Percentiles rank a stretch among this genome's conserved stretches.
Evolutionary conservation across 139 green algal species (phyloP).

Genomic region (Yamagishiella unicocca): DNA sequence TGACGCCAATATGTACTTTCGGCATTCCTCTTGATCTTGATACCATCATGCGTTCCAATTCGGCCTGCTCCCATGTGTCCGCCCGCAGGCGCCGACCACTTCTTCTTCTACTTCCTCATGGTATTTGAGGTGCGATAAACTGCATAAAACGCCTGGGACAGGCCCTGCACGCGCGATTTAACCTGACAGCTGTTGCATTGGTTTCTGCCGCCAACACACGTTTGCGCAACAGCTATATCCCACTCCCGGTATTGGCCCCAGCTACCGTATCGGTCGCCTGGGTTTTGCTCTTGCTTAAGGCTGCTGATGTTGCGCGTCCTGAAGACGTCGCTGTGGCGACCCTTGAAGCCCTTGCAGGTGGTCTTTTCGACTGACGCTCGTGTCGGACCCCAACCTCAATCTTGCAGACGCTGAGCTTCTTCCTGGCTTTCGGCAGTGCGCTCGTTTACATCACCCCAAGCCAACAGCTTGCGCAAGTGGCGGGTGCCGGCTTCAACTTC

Average conservation of each 20-base stretch:
- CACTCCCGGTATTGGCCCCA: no score
- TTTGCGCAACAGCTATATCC: no score
- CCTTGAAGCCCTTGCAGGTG: background rate
- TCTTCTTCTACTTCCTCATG: slow-evolving; percentile 65
- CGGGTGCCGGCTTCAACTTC: slow-evolving; percentile 54
- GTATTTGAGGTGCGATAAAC: slow-evolving; percentile 6
- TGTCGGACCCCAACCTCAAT: background rate
- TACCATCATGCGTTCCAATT: no score
- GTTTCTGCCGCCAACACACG: no score
- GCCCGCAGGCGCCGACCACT: slow-evolving; percentile 15
- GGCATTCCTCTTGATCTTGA: no score
- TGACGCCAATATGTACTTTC: no score
- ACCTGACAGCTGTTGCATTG: no score
- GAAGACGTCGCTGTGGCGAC: background rate
- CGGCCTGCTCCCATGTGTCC: background rate
- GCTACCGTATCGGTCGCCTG: background rate
- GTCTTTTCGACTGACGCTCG: background rate
- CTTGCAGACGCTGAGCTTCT: slow-evolving; percentile 51
- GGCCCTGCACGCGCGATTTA: no score
- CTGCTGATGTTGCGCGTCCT: background rate
- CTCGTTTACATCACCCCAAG: slow-evolving; percentile 62
- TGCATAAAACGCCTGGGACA: background rate
- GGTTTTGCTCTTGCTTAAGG: background rate
- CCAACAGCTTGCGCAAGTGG: slow-evolving; percentile 62
- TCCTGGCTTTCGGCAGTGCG: slow-evolving; percentile 49